Evolutionary conservation across 2,329 filamentous ascomycete species (phyloP), one percentile per base, ranked within the genome.

Genomic region (Clonostachys solani): DNA sequence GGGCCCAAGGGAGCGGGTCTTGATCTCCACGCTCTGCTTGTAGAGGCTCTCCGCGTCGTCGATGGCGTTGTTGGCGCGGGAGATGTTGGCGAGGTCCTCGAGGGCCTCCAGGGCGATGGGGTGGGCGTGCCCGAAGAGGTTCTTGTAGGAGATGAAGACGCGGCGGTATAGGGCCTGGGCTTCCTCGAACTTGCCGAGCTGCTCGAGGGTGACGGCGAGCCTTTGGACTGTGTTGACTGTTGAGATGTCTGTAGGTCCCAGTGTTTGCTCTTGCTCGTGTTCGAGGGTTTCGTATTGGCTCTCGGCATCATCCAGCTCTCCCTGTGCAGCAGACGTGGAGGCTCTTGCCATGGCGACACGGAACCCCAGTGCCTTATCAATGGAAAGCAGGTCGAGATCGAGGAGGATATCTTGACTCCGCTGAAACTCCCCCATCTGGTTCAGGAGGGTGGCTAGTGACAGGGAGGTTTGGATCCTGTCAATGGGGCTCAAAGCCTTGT

Each of bases 21-120:
- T 54, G 45, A 60, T 53, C 34, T 60, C 56, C 12, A 59, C 48
- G 16, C 54, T 56, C 42, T 59, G 55, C 12, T 54, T 47, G 49
- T 59, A 59, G 5, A 61, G 49, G 12, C 44, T 40, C 45, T 61
- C 60, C 3, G 60, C 58, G 18, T 62, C 57, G 47, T 61, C 59
- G 16, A 60, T 52, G 45, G 58, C 54, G 23, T 56, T 53, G 43
- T 49, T 55, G 6, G 49, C 55, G 36, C 50, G 51, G 37, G 51
- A 58, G 17, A 56, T 53, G 46, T 54, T 42, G 29, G 59, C 58
- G 29, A 62, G 52, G 41, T 56, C 51, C 35, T 62, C 59, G 15
- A 61, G 56, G 4, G 58, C 56, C 19, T 57, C 53, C 9, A 62
- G 51, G 8, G 59, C 58, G 47, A 59, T 57, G 29, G 56, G 55